Conservation (phyloP, 805 yeast species). For the Candida orba region DNA sequence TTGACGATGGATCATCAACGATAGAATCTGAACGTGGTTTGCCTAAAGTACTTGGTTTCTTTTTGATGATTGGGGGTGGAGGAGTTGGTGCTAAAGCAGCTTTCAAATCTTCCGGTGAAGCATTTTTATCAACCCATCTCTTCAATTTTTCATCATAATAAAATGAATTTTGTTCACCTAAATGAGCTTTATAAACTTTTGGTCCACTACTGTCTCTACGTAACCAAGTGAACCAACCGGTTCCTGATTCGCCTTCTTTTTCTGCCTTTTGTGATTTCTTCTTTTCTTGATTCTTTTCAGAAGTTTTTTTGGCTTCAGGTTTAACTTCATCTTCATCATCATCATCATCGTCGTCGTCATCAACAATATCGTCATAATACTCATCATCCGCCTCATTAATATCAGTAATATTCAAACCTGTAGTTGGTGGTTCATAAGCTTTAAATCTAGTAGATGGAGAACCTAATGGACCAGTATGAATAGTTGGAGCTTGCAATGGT, state of each 20-base stretch:
- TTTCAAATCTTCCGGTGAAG: constrained; percentile 57
- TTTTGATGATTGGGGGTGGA: constrained; percentile 36
- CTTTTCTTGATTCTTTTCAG: constrained; percentile 10
- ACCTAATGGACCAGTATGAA: constrained; percentile 2
- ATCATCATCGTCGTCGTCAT: constrained; percentile 32
- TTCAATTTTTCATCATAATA: constrained; percentile 76
- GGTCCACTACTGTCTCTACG: constrained; percentile 51
- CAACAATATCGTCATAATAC: constrained; percentile 38
- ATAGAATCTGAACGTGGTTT: constrained; percentile 34
- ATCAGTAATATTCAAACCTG: constrained; percentile 11
- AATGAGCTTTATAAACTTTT: constrained; percentile 74
- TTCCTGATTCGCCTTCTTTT: constrained; percentile 11
- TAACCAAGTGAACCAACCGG: constrained; percentile 58
- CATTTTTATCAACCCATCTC: constrained; percentile 78
- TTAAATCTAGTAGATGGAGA: constrained; percentile 23
- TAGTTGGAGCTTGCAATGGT: constrained; percentile 8
- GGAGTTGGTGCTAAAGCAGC: constrained; percentile 68
- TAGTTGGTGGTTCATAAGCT: constrained; percentile 21
- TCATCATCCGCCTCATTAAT: constrained; percentile 36
- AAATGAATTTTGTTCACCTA: constrained; percentile 73
- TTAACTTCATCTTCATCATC: constrained; percentile 23
- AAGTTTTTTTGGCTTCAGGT: not conserved
- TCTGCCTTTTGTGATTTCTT: constrained; percentile 15
- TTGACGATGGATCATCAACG: constrained; percentile 9
- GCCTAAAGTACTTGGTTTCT: constrained; percentile 26